Percentiles rank a stretch among this genome's conserved stretches.
phyloP scores from a whole-genome alignment of 495 filamentous ascomycete genomes.

The Pseudoneurospora amorphoporcata region DNA sequence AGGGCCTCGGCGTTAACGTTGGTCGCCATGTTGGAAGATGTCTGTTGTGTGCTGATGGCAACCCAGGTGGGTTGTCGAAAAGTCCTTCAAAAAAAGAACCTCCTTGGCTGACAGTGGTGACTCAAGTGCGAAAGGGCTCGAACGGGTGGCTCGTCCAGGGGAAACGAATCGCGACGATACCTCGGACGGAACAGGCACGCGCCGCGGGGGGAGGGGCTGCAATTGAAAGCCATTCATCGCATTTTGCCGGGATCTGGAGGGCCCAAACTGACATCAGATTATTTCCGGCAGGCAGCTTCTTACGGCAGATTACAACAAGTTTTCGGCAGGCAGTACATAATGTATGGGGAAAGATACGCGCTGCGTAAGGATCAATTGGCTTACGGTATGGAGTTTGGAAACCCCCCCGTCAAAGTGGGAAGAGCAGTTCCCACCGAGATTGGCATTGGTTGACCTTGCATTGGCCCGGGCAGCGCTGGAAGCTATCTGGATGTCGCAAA shows the following conservation, averaged over 20 bases:
- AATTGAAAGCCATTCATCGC: neutral
- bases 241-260: neutral
- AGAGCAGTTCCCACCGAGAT: neutral
- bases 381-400: neutral
- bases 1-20: constrained; percentile 17
- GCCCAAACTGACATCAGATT: neutral
- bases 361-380: neutral
- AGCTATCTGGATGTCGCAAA: neutral
- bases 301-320: neutral
- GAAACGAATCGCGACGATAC: neutral
- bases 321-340: neutral
- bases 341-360: neutral
- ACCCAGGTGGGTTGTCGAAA: neutral
- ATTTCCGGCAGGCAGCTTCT: neutral
- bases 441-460: neutral
- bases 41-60: neutral
- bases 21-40: constrained; percentile 15
- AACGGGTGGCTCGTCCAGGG: neutral
- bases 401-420: neutral
- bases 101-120: neutral
- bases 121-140: neutral
- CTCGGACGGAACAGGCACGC: neutral
- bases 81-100: neutral
- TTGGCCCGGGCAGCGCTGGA: neutral
- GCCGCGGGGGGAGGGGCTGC: neutral